A percentile compares a stretch with the other conserved stretches of the same genome.
Conservation (phyloP, 2,329 filamentous ascomycete species). For the Pochonia chlamydosporia region DNA sequence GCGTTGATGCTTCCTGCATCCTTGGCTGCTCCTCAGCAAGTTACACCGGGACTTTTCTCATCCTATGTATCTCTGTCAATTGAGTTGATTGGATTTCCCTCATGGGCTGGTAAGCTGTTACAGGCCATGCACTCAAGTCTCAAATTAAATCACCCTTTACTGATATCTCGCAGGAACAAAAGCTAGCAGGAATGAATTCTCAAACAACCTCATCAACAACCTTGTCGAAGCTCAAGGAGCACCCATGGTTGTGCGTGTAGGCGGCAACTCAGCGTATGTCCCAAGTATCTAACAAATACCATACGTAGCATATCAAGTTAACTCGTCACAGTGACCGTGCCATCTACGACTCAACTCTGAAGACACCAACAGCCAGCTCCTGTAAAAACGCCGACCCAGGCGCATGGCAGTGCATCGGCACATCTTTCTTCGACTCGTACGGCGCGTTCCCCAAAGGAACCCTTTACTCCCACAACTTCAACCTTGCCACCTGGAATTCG, state of each 20-base stretch:
- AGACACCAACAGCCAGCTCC: constrained; percentile 12
- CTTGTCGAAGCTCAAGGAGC: constrained; percentile 12
- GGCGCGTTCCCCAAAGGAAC: constrained; percentile 14
- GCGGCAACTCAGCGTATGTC: constrained; percentile 15
- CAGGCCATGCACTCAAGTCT: too few species aligned
- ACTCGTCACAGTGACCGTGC: constrained; percentile 16
- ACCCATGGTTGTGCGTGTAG: constrained; percentile 13
- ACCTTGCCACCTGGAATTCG: constrained; percentile 17
- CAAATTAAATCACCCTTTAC: too few species aligned
- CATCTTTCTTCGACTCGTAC: constrained; percentile 17
- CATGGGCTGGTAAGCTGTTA: constrained; percentile 12
- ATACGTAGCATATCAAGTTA: background rate
- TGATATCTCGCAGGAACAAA: constrained; percentile 7
- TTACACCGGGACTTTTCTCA: constrained; percentile 7
- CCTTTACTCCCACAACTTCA: constrained; percentile 17
- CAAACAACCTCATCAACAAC: constrained; percentile 13
- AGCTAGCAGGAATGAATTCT: constrained; percentile 11
- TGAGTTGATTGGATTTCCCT: constrained; percentile 15
- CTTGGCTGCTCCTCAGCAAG: background rate
- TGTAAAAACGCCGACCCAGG: constrained; percentile 16
- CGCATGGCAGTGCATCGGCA: constrained; percentile 18
- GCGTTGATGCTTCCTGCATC: background rate
- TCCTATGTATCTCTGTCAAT: constrained; percentile 14
- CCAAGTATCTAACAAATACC: background rate
- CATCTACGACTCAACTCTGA: constrained; percentile 16